Evolutionary conservation across 768 basidiomycete genomes (phyloP), one percentile per base, ranked within the genome.

Genomic region (Amanita pallidorosea): DNA sequence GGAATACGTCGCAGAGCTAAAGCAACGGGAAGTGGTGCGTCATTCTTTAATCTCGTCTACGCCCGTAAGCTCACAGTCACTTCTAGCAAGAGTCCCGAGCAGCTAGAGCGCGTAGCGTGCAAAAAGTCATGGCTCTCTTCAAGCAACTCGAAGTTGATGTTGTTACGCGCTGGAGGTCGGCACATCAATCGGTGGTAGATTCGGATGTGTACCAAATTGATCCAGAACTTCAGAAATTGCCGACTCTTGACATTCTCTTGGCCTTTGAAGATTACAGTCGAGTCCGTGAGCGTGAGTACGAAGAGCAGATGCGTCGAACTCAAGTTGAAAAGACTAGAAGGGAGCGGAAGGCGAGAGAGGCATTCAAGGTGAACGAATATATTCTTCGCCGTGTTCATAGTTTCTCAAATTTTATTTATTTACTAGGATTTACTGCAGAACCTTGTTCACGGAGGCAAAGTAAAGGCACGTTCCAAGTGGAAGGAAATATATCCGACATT

Each of bases 211-310:
- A 88, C 85, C 77, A 75, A 41, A 65, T 68, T 23, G 92, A 98
- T 58, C 57, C 71, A 0, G 87, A 92, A 54, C 70, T 99, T 45
- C 84, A 79, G 55, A 82, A 77, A 59, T 74, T 97, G 37, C 95
- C 95, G 9, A 86, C 85, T 2, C 73, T 98, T 34, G 96, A 98
- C 61, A 87, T 98, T 53, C 73, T 99, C 20, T 77, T 88, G 34
- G 88, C 91, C 0, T 98, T 93, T 57, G 96, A 99, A 63, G 92
- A 94, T 62, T 94, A 94, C 62, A 87, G 89, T 53, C 80, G 86
- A 51, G 82, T 91, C 13, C 79, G 89, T 31, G 92, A 97, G 66
- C 77, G 88, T 48, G 93, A 95, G 61, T 89, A 90, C 56, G 91
- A 95, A 52, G 90, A 94, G 56, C 83, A 89, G 60, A 82, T 81